A percentile compares a stretch with the other conserved stretches of the same genome.
phyloP scores from a whole-genome alignment of 768 basidiomycete genomes.

The Russula abietina region DNA sequence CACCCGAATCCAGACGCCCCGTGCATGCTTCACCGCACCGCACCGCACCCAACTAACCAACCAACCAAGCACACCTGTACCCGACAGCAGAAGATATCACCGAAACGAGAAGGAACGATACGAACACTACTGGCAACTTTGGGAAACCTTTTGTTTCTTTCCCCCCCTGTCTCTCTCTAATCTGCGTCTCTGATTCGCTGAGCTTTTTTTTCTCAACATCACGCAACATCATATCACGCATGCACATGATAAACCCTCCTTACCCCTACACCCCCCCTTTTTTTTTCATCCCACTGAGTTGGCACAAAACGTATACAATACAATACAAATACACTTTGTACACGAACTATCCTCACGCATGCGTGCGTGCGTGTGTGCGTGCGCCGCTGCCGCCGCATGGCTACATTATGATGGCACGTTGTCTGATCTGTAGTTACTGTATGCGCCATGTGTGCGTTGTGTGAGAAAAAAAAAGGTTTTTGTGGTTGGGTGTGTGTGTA shows the following conservation, averaged over 20 bases:
- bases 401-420: too few relatives aligned
- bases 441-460: too few relatives aligned
- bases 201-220: background rate
- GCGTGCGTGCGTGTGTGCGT: background rate
- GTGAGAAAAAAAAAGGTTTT: too few relatives aligned
- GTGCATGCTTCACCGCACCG: constrained; percentile 13
- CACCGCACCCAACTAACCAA: background rate
- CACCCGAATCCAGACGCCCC: constrained; percentile 20
- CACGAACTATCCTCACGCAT: background rate
- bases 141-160: background rate
- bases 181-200: constrained; percentile 1
- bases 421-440: too few relatives aligned
- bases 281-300: background rate
- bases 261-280: background rate
- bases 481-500: too few relatives aligned
- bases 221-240: background rate
- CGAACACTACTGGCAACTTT: constrained; percentile 11
- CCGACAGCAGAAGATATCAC: constrained; percentile 2
- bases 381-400: too few relatives aligned
- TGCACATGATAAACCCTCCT: background rate
- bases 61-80: constrained; percentile 3
- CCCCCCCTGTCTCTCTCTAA: background rate
- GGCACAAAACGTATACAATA: background rate
- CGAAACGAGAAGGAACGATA: constrained; percentile 8
- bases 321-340: background rate